Conservation (phyloP, 768 basidiomycete genomes). For the Hemileccinum impolitum region DNA sequence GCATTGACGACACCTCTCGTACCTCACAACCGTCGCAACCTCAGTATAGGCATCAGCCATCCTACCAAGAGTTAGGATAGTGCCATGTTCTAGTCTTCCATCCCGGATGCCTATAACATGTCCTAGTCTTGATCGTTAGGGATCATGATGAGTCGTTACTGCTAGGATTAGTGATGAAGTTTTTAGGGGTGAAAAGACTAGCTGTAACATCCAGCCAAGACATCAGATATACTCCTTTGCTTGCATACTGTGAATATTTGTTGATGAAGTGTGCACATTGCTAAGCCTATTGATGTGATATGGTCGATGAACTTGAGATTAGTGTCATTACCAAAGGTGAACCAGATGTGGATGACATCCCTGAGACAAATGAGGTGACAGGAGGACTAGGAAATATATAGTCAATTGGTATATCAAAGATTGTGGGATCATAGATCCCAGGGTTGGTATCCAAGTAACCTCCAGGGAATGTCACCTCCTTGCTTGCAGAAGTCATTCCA, state of each 20-base stretch:
- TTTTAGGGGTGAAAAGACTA: no score
- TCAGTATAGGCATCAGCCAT: no score
- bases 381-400: conserved; percentile 55
- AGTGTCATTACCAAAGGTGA: conserved; percentile 4
- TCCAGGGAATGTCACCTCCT: conserved; percentile 67
- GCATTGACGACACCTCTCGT: no score
- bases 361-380: conserved; percentile 41
- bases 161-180: no score
- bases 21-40: no score
- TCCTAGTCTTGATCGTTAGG: no score
- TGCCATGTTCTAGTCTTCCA: no score
- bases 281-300: conserved; percentile 3
- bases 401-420: conserved; percentile 31
- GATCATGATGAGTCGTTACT: no score
- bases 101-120: no score
- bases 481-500: conserved; percentile 41
- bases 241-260: conserved; percentile 17
- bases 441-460: conserved; percentile 69
- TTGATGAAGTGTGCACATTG: conserved; percentile 18
- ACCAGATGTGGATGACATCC: conserved; percentile 12
- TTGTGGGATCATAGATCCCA: conserved; percentile 58
- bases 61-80: no score
- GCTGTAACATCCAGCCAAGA: conserved; percentile 22
- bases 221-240: conserved; percentile 12
- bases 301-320: conserved; percentile 4